Base-by-base conservation (phyloP, 345 rosid genomes). In the Syzygium aromaticum region DNA sequence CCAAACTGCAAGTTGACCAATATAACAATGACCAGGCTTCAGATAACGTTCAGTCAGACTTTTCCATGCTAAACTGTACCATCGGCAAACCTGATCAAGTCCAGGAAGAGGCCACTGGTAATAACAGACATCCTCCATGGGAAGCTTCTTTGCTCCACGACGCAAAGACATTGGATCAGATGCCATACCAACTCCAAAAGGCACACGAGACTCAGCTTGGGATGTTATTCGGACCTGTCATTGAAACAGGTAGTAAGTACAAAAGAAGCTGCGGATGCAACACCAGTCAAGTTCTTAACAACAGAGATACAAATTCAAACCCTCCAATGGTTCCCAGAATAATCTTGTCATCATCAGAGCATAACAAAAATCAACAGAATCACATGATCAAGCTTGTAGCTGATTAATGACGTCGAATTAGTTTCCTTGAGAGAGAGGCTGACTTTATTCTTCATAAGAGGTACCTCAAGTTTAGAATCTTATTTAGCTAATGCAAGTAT, bases 111-210 rank as follows among this genome's bases (percentile, higher is more conserved):
- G 99, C 99, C 99, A 98, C 61, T 92, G 95, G 91, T 93, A 95
- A 93, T 92, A 94, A 93, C 93, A 94, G 86, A 95, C 96, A 91
- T 98, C 99, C 92, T 98, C 99, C 99, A 98, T 98, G 16, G 97
- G 94, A 87, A 95, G 97, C 91, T 95, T 95, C 92, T 92, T 96
- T 90, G 94, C 99, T 89, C 99, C 99, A 88, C 95, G 96, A 86
- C 99, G 94, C 91, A 92, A 87, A 87, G 99, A 95, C 99, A 98
- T 98, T 77, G 99, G 98, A 91, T 98, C 99, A 33, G 98, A 96
- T 87, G 96, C 96, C 90, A 98, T 89, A 57, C 98, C 99, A 88
- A 98, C 93, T 51, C 94, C 93, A 86, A 95, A 94, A 51, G 98
- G 99, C 49, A 87, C 87, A 85, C 88, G 90, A 88, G 88, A 89